Percentiles rank a stretch among this genome's conserved stretches.
Evolutionary conservation across 73 alveolate species (phyloP).

Genomic region (Breviolum minutum): DNA sequence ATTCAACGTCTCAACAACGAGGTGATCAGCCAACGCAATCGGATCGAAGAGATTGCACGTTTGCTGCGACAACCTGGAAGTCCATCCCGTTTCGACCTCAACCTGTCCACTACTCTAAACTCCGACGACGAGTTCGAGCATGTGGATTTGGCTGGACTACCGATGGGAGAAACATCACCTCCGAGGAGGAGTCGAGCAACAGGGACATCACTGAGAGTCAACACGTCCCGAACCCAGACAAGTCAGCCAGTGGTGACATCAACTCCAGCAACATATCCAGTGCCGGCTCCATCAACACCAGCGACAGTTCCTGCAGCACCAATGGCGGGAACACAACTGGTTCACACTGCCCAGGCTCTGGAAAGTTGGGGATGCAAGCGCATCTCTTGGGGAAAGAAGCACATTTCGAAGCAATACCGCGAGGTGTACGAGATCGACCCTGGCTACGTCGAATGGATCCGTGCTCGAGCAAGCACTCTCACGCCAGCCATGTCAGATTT

Average conservation of each 20-base stretch:
- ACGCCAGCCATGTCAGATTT: neutral
- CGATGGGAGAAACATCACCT: neutral
- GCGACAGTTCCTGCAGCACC: too few species aligned
- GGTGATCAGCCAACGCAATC: neutral
- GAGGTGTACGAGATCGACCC: neutral
- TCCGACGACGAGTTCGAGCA: neutral
- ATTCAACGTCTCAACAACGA: too few species aligned
- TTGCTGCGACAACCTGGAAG: neutral
- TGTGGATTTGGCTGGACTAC: neutral
- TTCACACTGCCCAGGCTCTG: neutral
- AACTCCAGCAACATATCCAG: too few species aligned
- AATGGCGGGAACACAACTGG: neutral
- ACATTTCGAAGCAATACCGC: neutral
- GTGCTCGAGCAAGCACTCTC: neutral
- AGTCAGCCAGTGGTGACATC: too few species aligned
- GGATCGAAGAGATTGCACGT: neutral
- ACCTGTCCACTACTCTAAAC: neutral
- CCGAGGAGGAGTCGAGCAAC: neutral
- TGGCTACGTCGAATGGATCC: neutral
- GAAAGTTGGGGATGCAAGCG: neutral
- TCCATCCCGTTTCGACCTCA: neutral
- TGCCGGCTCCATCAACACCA: too few species aligned
- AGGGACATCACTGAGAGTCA: neutral
- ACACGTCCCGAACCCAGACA: neutral
- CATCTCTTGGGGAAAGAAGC: neutral